These are phyloP conservation scores for Beauveria medogensis DNA, from an alignment of 2,329 filamentous ascomycete genomes.

Conservation along the genomic window DNA sequence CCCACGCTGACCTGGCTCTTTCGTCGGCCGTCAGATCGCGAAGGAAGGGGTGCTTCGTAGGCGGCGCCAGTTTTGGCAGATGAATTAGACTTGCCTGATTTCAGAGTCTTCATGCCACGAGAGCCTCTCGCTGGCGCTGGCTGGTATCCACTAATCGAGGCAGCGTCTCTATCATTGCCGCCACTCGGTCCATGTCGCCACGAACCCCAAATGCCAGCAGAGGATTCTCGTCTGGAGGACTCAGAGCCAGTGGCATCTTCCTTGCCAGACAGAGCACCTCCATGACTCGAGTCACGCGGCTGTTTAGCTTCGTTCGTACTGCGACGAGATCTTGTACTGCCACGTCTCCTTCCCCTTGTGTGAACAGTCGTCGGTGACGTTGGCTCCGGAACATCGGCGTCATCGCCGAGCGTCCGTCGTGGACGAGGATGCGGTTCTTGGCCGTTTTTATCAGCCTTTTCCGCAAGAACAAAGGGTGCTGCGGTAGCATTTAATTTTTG, in stretches of 20 bases:
- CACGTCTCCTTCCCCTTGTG: slow-evolving; percentile 38
- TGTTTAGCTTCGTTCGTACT: slow-evolving; percentile 9
- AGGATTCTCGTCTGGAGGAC: slow-evolving; percentile 35
- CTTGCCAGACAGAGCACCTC: slow-evolving; percentile 18
- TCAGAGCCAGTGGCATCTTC: slow-evolving; percentile 23
- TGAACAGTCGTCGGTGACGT: slow-evolving; percentile 30
- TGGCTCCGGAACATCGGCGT: slow-evolving; percentile 19
- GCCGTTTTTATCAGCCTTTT: slow-evolving; percentile 19
- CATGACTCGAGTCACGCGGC: slow-evolving; percentile 13
- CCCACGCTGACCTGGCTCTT: slow-evolving; percentile 40
- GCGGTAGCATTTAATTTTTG: slow-evolving; percentile 50
- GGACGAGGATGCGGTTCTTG: slow-evolving; percentile 14
- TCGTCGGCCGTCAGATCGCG: slow-evolving; percentile 44
- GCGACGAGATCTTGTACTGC: slow-evolving; percentile 25
- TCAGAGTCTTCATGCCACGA: slow-evolving; percentile 84
- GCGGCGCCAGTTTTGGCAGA: slow-evolving; percentile 41
- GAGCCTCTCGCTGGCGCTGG: slow-evolving; percentile 51
- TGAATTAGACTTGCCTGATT: slow-evolving; percentile 61
- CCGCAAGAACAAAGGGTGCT: slow-evolving; percentile 33
- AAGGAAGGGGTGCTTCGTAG: slow-evolving; percentile 41
- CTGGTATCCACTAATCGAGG: slow-evolving; percentile 59
- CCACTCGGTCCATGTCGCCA: slow-evolving; percentile 55
- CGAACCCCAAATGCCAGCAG: slow-evolving; percentile 58
- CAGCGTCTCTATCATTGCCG: slow-evolving; percentile 47
- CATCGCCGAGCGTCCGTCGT: slow-evolving; percentile 16